Evolutionary conservation across 164 flowering plant genomes (phyloP).

Genomic region (Kingdonia uniflora): DNA sequence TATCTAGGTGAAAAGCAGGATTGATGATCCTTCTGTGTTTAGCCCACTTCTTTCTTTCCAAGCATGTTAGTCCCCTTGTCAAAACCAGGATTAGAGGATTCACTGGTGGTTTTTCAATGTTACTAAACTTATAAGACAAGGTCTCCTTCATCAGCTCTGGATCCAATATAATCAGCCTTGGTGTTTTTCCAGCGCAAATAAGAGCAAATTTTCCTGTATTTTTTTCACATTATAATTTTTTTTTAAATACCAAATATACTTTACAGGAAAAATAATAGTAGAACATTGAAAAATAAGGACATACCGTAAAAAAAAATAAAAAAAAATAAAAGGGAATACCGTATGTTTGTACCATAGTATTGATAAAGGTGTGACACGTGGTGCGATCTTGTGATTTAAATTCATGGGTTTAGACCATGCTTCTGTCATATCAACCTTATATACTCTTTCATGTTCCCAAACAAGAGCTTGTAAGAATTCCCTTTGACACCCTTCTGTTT

Average conservation of each 20-base stretch:
- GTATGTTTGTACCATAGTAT: slow-evolving; percentile 10
- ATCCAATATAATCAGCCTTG: slow-evolving; percentile 29
- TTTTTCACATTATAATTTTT: too few relatives aligned
- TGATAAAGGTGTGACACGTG: slow-evolving; percentile 6
- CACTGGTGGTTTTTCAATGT: slow-evolving; percentile 25
- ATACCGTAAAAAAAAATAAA: too few relatives aligned
- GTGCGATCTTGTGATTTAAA: slow-evolving; percentile 5
- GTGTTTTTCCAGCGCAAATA: slow-evolving; percentile 20
- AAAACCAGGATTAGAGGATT: slow-evolving; percentile 22
- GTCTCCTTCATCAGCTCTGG: slow-evolving; percentile 25
- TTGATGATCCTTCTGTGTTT: slow-evolving; percentile 24
- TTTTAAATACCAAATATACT: too few relatives aligned
- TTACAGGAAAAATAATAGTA: neutral
- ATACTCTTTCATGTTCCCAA: slow-evolving; percentile 33
- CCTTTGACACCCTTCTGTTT: slow-evolving; percentile 38
- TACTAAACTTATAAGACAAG: slow-evolving; percentile 18
- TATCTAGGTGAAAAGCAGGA: slow-evolving; percentile 31
- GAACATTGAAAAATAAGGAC: too few relatives aligned
- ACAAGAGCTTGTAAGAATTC: slow-evolving; percentile 26
- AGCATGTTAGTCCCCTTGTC: slow-evolving; percentile 18
- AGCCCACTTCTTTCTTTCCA: slow-evolving; percentile 35
- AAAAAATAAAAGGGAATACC: too few relatives aligned
- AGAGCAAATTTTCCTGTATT: slow-evolving; percentile 13
- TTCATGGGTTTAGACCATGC: slow-evolving; percentile 22
- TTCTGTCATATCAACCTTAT: slow-evolving; percentile 14